Conservation (phyloP, 129 eudicot species). For the Silybum marianum region DNA sequence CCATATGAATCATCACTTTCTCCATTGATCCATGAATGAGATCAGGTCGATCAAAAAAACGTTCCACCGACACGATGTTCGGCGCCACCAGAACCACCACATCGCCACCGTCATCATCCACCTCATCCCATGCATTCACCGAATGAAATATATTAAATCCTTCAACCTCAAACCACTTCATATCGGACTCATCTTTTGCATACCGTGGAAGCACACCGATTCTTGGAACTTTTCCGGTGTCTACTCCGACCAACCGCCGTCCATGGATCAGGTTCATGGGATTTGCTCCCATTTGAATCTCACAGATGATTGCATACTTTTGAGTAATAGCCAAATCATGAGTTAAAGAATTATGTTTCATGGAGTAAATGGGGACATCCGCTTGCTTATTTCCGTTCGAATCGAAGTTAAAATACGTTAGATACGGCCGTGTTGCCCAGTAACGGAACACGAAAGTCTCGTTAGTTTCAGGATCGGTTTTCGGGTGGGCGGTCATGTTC, state of each 20-base stretch:
- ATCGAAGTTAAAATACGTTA: conserved; percentile 5
- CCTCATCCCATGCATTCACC: not conserved
- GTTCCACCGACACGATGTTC: not conserved
- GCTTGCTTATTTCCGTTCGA: not conserved
- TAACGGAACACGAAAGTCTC: conserved; percentile 1
- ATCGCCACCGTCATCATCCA: not conserved
- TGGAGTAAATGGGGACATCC: conserved; percentile 15
- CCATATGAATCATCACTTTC: not conserved
- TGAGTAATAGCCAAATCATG: not conserved
- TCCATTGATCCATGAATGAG: not conserved
- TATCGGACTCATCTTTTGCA: not conserved
- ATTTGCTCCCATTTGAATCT: not conserved
- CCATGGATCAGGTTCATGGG: not conserved
- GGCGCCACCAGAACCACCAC: not conserved
- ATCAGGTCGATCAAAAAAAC: not conserved
- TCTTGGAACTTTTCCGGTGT: not conserved
- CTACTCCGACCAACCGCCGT: not conserved
- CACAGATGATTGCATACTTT: not conserved
- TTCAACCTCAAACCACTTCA: not conserved
- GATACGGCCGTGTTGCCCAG: not conserved
- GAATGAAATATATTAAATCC: not conserved
- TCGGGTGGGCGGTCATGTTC: not conserved
- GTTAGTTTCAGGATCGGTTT: not conserved
- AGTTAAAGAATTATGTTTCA: not conserved
- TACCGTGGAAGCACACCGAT: not conserved